These are phyloP conservation scores for Sonneratia alba DNA, from an alignment of 345 rosid species.

Conservation along the genomic window DNA sequence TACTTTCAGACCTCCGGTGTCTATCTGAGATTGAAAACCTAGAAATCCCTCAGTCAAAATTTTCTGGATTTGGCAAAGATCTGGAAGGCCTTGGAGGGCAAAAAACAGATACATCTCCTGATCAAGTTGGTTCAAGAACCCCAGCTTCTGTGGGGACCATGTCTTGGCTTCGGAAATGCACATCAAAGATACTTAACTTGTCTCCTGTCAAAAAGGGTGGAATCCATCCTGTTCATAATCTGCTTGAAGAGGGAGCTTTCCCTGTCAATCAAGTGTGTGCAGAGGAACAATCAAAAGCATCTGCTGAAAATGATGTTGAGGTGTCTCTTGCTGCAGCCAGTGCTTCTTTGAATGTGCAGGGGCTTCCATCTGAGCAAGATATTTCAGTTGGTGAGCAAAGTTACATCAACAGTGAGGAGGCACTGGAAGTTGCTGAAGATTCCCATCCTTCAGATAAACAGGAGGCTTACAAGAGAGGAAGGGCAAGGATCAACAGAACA, in stretches of 20 bases:
- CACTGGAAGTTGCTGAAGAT: slow-evolving; percentile 36
- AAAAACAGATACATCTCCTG: slow-evolving; percentile 31
- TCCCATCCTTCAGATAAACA: slow-evolving; percentile 37
- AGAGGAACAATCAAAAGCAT: slow-evolving; percentile 30
- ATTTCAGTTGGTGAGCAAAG: slow-evolving; percentile 38
- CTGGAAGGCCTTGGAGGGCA: slow-evolving; percentile 12
- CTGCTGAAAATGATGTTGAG: slow-evolving; percentile 29
- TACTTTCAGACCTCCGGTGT: slow-evolving; percentile 54
- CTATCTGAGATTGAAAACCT: slow-evolving; percentile 47
- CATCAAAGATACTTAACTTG: slow-evolving; percentile 60
- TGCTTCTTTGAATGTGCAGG: slow-evolving; percentile 33
- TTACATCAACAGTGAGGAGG: slow-evolving; percentile 36
- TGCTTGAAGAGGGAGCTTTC: slow-evolving; percentile 16
- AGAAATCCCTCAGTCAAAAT: slow-evolving; percentile 35
- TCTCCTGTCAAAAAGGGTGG: slow-evolving; percentile 60
- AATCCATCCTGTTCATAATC: slow-evolving; percentile 25
- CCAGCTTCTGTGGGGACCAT: slow-evolving; percentile 49
- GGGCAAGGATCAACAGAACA: slow-evolving; percentile 46
- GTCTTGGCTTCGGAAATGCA: slow-evolving; percentile 79
- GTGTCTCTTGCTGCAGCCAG: slow-evolving; percentile 27
- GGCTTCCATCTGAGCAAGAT: slow-evolving; percentile 33
- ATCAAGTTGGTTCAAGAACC: slow-evolving; percentile 23
- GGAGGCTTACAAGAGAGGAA: slow-evolving; percentile 37
- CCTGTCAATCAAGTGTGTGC: slow-evolving; percentile 25
- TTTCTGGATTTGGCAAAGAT: slow-evolving; percentile 20